Evolutionary conservation across 768 basidiomycete genomes (phyloP), one percentile per base, ranked within the genome.

Genomic region (Calocybe cyanea): DNA sequence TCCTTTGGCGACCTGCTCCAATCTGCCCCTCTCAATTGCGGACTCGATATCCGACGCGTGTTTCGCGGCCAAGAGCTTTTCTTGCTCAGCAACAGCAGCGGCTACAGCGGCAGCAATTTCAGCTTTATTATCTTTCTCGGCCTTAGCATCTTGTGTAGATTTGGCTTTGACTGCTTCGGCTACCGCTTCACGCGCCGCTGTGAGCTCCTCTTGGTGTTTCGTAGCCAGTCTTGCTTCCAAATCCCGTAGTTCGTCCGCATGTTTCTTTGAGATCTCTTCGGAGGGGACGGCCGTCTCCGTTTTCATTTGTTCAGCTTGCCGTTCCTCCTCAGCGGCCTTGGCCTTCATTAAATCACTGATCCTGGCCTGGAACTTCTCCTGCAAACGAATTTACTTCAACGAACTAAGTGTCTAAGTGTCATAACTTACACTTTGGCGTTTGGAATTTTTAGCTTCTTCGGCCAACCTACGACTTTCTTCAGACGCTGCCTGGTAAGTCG

Each of bases 11-110:
- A 56, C 67, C 41, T 75, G 70, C 51, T 90, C 87, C 67, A 76
- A 68, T 38, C 87, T 71, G 2, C 87, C 87, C 2, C 77, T 68
- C 40, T 90, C 87, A 6, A 84, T 71, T 1, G 87, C 87, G 5
- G 76, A 69, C 2, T 71, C 71, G 25, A 87, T 76, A 41, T 85
- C 84, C 18, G 77, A 70, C 5, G 70, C 66, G 18, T 78, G 78
- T 32, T 66, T 69, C 9, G 68, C 63, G 58, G 76, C 66, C 3
- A 73, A 48, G 18, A 72, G 66, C 51, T 72, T 68, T 40, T 80
- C 71, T 47, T 76, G 70, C 34, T 76, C 73, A 1, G 63, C 65
- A 36, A 81, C 63, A 3, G 77, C 78, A 9, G 69, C 67, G 1
- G 68, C 70, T 31, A 84, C 64, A 19, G 77, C 73, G 20, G 75